A percentile compares a stretch with the other conserved stretches of the same genome.
These are phyloP conservation scores for Claviceps citrina DNA, from an alignment of 2,329 filamentous ascomycete species.

Conservation along the genomic window DNA sequence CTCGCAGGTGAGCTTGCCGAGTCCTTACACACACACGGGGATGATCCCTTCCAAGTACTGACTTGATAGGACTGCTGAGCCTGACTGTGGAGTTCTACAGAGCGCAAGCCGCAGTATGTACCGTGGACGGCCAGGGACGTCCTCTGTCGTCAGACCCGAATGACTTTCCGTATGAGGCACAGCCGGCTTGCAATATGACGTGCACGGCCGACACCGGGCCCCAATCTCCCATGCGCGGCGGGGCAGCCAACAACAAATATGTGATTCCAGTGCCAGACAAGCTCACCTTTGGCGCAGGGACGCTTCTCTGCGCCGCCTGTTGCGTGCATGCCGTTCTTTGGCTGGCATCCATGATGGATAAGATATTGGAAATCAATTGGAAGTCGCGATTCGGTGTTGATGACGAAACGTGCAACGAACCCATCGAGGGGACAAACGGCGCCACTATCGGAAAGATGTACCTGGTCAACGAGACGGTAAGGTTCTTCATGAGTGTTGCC, in stretches of 20 bases:
- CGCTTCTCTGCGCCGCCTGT: slow-evolving; percentile 46
- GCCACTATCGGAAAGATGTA: slow-evolving; percentile 37
- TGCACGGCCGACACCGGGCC: slow-evolving; percentile 34
- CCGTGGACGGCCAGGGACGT: slow-evolving; percentile 20
- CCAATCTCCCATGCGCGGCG: slow-evolving; percentile 37
- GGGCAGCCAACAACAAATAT: slow-evolving; percentile 44
- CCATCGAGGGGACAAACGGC: slow-evolving; percentile 38
- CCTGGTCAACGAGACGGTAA: slow-evolving; percentile 38
- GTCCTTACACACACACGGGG: too few species aligned
- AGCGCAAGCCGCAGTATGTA: slow-evolving; percentile 28
- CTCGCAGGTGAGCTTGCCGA: slow-evolving; percentile 35
- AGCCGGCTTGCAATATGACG: slow-evolving; percentile 27
- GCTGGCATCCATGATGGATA: slow-evolving; percentile 46
- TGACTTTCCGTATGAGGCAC: slow-evolving; percentile 28
- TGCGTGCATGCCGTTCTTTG: slow-evolving; percentile 50
- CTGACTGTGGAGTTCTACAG: slow-evolving; percentile 51
- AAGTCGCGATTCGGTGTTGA: slow-evolving; percentile 22
- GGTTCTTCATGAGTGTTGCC: slow-evolving; percentile 36
- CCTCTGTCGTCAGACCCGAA: slow-evolving; percentile 19
- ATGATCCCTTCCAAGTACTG: not conserved
- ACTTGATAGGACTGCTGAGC: slow-evolving; percentile 35
- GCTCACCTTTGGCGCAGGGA: slow-evolving; percentile 43
- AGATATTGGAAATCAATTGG: slow-evolving; percentile 49
- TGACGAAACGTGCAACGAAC: slow-evolving; percentile 19
- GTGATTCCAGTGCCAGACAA: slow-evolving; percentile 41